Conservation (phyloP, 805 yeast species). For the Metschnikowia matae region DNA sequence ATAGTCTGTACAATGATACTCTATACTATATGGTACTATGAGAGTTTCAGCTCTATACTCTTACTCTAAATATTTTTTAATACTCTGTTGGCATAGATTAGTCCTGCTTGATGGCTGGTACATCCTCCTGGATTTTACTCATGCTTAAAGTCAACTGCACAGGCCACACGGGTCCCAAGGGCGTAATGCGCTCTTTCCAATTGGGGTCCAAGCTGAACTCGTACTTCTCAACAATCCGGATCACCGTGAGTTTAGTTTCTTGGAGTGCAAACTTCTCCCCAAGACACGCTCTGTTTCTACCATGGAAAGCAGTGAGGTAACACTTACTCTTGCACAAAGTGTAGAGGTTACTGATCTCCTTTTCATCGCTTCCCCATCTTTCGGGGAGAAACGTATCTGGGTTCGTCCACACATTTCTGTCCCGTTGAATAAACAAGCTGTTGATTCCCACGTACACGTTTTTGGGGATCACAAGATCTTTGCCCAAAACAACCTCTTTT, state of each 20-base stretch:
- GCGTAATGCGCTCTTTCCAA: slow-evolving; percentile 50
- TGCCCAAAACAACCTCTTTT: slow-evolving; percentile 35
- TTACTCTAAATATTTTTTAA: too few relatives aligned
- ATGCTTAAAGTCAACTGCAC: slow-evolving; percentile 22
- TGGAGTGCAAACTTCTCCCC: slow-evolving; percentile 55
- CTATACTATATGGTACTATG: too few relatives aligned
- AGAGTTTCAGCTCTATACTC: too few relatives aligned
- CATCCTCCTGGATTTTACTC: not conserved
- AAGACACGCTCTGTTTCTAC: slow-evolving; percentile 55
- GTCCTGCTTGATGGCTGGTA: too few relatives aligned
- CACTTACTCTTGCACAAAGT: slow-evolving; percentile 42
- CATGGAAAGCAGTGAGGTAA: slow-evolving; percentile 52
- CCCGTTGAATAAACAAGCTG: slow-evolving; percentile 49
- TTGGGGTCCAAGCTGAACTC: slow-evolving; percentile 33
- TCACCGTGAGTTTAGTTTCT: slow-evolving; percentile 40
- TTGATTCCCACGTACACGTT: slow-evolving; percentile 54
- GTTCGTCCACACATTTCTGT: slow-evolving; percentile 38
- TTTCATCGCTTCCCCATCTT: slow-evolving; percentile 47
- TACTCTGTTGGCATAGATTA: too few relatives aligned
- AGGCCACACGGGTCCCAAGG: slow-evolving; percentile 59
- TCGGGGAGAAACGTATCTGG: slow-evolving; percentile 44
- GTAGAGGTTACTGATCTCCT: slow-evolving; percentile 38
- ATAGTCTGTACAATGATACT: too few relatives aligned
- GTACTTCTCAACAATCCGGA: slow-evolving; percentile 34
- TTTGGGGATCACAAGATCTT: slow-evolving; percentile 42